These are phyloP conservation scores for Cutaneotrichosporon curvatum DNA, from an alignment of 1,284 basidiomycete genomes.

Conservation along the genomic window DNA sequence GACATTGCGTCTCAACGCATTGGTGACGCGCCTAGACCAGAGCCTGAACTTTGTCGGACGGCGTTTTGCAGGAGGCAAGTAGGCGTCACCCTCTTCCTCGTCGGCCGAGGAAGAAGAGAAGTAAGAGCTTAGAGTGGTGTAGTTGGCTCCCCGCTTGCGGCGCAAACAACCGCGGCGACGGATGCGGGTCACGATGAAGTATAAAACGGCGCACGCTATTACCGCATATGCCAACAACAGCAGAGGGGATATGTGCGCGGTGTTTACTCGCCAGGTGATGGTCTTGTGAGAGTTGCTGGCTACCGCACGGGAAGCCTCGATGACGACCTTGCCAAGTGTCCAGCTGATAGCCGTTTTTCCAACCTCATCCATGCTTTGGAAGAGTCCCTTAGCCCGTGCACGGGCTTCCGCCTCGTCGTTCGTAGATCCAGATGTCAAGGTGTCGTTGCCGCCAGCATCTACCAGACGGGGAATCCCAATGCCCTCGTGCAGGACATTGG, in stretches of 20 bases:
- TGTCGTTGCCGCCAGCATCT: conserved; percentile 63
- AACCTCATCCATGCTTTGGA: conserved; percentile 89
- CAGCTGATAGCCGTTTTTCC: conserved; percentile 89
- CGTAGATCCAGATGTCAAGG: conserved; percentile 49
- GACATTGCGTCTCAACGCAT: conserved; percentile 4
- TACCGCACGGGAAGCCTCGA: conserved; percentile 77
- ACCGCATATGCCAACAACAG: neutral
- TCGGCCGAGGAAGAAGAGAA: neutral
- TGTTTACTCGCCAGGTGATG: no score
- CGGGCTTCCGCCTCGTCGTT: conserved; percentile 62
- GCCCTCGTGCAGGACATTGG: conserved; percentile 92
- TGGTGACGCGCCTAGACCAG: conserved; percentile 6
- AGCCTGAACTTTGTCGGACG: conserved; percentile 4
- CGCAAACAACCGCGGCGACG: no score
- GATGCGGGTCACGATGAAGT: no score
- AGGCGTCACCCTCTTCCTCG: conserved; percentile 1
- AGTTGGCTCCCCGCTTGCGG: no score
- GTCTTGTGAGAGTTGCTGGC: no score
- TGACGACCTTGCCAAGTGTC: conserved; percentile 97
- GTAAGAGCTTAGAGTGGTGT: no score
- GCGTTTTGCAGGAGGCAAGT: conserved; percentile 6
- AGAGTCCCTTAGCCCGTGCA: conserved; percentile 70
- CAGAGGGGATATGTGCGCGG: neutral
- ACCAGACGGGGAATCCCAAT: conserved; percentile 89
- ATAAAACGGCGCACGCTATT: neutral